phyloP scores from a whole-genome alignment of 352 stramenopile genomes.

The Phytophthora pinifolia region DNA sequence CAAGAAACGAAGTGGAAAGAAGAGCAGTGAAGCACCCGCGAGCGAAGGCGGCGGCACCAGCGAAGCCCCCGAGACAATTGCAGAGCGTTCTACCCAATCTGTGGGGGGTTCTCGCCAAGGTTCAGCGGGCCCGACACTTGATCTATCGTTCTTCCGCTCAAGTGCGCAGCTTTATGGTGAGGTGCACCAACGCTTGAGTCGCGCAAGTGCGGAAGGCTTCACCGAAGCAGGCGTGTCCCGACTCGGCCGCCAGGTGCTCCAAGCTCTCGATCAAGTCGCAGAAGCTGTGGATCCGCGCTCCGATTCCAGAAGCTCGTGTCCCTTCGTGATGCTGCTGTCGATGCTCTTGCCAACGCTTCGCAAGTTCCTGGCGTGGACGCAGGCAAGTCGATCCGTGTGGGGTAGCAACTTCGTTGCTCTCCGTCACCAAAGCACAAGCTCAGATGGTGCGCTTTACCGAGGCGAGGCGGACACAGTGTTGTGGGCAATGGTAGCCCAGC shows the following conservation, averaged over 20 bases:
- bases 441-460: conserved; percentile 9
- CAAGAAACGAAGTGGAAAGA: conserved; percentile 24
- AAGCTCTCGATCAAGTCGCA: conserved; percentile 23
- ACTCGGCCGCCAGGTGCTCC: conserved; percentile 34
- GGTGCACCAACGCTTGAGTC: conserved; percentile 34
- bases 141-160: conserved; percentile 25
- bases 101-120: not conserved
- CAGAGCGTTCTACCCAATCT: conserved; percentile 2
- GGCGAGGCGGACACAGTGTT: conserved; percentile 23
- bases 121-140: conserved; percentile 3
- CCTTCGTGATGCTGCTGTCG: conserved; percentile 71
- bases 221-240: conserved; percentile 35
- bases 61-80: not conserved
- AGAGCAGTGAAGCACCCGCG: conserved; percentile 1
- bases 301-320: conserved; percentile 18
- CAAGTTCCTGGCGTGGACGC: conserved; percentile 56
- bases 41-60: not conserved
- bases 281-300: conserved; percentile 17
- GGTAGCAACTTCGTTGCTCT: conserved; percentile 12
- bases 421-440: conserved; percentile 15
- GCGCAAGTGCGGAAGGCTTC: conserved; percentile 23
- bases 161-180: conserved; percentile 42
- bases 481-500: conserved; percentile 49
- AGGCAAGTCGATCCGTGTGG: conserved; percentile 42
- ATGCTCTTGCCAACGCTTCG: conserved; percentile 54